Base-by-base conservation (phyloP, 2,329 filamentous ascomycete species). In the Fusarium acutatum region DNA sequence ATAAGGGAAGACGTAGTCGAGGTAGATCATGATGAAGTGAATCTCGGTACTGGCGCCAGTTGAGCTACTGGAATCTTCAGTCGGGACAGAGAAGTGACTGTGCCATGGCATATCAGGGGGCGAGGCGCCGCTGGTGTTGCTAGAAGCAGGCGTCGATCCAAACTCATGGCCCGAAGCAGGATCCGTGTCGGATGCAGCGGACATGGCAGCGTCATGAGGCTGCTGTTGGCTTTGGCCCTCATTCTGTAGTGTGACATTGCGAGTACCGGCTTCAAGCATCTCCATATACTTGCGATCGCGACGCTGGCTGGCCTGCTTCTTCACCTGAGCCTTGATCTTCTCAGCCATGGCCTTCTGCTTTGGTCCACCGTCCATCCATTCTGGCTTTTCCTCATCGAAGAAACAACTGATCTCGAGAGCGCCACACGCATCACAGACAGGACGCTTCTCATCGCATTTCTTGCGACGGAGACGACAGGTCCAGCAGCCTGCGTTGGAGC, bases 1-100 rank as follows among this genome's bases (percentile, higher is more conserved):
- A 72, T 90, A 88, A 4, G 90, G 89, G 69, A 91, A 87, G 26
- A 91, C 84, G 70, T 89, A 86, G 78, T 92, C 90, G 50, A 91
- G 83, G 76, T 91, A 92, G 64, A 89, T 84, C 85, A 89, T 89
- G 64, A 88, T 80, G 47, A 87, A 84, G 75, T 84, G 81, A 2
- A 84, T 75, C 59, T 82, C 80, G n/a, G 78, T 77, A 35, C 79
- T 80, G 13, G 74, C 72, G 5, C 74, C 77, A 18, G 60, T 57
- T 53, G 77, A 67, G 28, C 59, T 69, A 44, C 71, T 67, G 6
- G 52, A 35, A 34, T 81, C 78, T 11, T 77, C 67, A 38, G 67
- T 54, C 10, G 75, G 71, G 30, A 66, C 66, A 49, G 77, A 64
- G 49, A 78, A 69, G 62, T 82, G 78, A 61, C 66, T 76, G 61